These are phyloP conservation scores for Tolypocladium amazonense DNA, from an alignment of 2,329 filamentous ascomycete species.

Conservation along the genomic window DNA sequence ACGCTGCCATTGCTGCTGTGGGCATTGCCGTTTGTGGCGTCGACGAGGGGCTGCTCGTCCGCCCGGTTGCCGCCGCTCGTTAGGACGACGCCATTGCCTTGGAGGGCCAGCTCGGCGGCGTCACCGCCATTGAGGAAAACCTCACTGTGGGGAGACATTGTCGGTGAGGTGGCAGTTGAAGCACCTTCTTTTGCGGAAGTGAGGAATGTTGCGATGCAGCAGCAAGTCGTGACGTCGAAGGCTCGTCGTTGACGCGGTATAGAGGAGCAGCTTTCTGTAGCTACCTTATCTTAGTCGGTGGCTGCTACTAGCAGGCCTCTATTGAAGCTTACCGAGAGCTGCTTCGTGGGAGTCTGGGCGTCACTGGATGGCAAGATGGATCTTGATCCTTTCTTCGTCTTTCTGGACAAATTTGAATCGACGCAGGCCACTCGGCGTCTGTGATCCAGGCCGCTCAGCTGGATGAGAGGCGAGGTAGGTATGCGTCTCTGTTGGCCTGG, in stretches of 20 bases:
- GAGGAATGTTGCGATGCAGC: background rate
- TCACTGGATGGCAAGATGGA: background rate
- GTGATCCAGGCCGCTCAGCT: background rate
- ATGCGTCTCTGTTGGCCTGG: background rate
- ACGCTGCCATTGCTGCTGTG: conserved; percentile 4
- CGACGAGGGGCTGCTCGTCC: background rate
- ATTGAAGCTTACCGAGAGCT: background rate
- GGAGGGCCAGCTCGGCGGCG: conserved; percentile 6
- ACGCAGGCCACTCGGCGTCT: background rate
- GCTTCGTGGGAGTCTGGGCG: background rate
- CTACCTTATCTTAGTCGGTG: background rate
- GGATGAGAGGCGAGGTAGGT: background rate
- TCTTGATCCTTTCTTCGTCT: background rate
- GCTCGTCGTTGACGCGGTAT: background rate
- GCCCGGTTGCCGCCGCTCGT: background rate
- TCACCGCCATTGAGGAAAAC: conserved; percentile 16
- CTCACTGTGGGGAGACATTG: conserved; percentile 26
- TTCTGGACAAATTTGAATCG: background rate
- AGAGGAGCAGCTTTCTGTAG: background rate
- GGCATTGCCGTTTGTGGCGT: background rate
- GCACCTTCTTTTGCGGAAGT: background rate
- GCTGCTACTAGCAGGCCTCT: background rate
- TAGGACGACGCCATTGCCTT: conserved; percentile 4
- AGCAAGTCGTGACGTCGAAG: background rate
- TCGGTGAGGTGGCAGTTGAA: background rate